A percentile compares a stretch with the other conserved stretches of the same genome.
phyloP scores from a whole-genome alignment of 306 rosid genomes.

The Datisca glomerata region DNA sequence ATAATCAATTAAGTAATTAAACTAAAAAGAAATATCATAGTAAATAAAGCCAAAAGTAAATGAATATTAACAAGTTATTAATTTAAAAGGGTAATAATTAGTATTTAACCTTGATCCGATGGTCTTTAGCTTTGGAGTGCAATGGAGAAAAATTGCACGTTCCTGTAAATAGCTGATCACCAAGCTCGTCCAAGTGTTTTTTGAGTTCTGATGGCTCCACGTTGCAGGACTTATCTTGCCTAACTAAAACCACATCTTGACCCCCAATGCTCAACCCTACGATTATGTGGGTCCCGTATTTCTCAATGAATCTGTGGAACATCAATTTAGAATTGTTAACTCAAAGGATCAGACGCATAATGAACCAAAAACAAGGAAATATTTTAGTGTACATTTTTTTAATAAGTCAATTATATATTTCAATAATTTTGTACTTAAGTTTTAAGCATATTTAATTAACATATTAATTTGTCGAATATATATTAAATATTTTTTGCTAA shows the following conservation, averaged over 20 bases:
- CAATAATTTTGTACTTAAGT: too few relatives aligned
- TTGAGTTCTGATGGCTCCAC: slow-evolving; percentile 57
- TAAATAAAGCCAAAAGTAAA: neutral
- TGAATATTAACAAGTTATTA: slow-evolving; percentile 1
- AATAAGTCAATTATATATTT: too few relatives aligned
- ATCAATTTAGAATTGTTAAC: too few relatives aligned
- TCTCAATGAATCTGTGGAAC: slow-evolving; percentile 62
- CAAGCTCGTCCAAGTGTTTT: slow-evolving; percentile 65
- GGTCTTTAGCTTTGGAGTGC: slow-evolving; percentile 38
- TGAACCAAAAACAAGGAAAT: too few relatives aligned
- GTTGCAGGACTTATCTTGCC: slow-evolving; percentile 56
- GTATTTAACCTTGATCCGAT: slow-evolving; percentile 51
- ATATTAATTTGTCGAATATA: too few relatives aligned
- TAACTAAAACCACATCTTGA: slow-evolving; percentile 52
- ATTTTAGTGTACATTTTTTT: too few relatives aligned
- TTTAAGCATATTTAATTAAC: too few relatives aligned
- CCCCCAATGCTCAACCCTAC: slow-evolving; percentile 90
- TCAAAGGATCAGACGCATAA: too few relatives aligned
- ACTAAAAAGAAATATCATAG: neutral
- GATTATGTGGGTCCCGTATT: slow-evolving; percentile 80
- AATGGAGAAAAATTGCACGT: slow-evolving; percentile 55
- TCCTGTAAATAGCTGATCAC: slow-evolving; percentile 83
- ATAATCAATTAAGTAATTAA: neutral
- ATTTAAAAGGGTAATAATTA: slow-evolving; percentile 1
- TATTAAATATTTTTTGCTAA: too few relatives aligned